These are phyloP conservation scores for Leccinum huronense DNA, from an alignment of 1,284 basidiomycete species.

Conservation along the genomic window DNA sequence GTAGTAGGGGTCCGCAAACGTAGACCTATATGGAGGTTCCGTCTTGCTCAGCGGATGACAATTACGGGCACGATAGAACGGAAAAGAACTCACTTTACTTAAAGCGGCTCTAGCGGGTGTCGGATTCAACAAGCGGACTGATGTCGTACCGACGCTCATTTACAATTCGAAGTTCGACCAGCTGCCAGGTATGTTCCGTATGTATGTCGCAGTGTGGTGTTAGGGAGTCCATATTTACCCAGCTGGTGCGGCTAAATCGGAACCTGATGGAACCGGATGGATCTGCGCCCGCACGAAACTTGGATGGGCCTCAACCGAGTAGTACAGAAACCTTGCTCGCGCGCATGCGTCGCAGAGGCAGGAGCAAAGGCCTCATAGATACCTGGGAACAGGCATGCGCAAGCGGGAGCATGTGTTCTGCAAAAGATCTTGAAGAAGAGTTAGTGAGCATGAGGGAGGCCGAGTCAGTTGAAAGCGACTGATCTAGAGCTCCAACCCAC, in stretches of 20 bases:
- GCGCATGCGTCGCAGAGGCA: constrained; percentile 29
- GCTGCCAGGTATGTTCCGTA: not conserved
- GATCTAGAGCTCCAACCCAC: constrained; percentile 2
- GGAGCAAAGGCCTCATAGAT: constrained; percentile 33
- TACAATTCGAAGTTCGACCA: not conserved
- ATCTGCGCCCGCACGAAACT: constrained; percentile 1
- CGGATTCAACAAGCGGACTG: not conserved
- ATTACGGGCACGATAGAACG: not conserved
- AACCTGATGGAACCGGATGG: not conserved
- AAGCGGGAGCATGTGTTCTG: constrained; percentile 27
- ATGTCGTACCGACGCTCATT: not conserved
- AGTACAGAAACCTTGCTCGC: constrained; percentile 34
- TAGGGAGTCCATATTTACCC: not conserved
- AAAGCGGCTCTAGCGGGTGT: not conserved
- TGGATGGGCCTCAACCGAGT: constrained; percentile 23
- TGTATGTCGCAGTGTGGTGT: not conserved
- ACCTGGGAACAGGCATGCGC: constrained; percentile 28
- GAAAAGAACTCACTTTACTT: not conserved
- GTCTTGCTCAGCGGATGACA: not conserved
- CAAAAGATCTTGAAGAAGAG: constrained; percentile 14
- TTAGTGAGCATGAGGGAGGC: constrained; percentile 24
- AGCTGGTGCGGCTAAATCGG: not conserved
- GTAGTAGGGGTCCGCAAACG: not conserved
- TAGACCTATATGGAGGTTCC: not conserved
- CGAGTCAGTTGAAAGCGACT: constrained; percentile 24